Conservation (phyloP, 2,329 filamentous ascomycete genomes). For the Claviceps cyperi region DNA sequence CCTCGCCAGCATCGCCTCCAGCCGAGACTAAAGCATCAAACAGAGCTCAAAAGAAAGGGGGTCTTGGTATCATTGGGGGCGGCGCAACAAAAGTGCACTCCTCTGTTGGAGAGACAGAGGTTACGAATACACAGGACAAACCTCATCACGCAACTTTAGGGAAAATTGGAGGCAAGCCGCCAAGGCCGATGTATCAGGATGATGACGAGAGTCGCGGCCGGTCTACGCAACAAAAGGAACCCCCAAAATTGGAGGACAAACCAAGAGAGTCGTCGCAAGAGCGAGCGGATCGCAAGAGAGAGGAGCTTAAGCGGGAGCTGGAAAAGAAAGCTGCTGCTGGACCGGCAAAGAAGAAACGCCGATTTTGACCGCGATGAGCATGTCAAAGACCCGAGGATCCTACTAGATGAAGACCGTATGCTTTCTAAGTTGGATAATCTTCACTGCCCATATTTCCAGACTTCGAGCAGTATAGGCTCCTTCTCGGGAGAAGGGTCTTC, state of each 20-base stretch:
- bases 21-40: slow-evolving; percentile 8
- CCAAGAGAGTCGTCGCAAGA: slow-evolving; percentile 29
- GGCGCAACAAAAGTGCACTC: slow-evolving; percentile 10
- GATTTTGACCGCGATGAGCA: slow-evolving; percentile 24
- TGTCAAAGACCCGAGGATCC: background rate
- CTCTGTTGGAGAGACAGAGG: slow-evolving; percentile 1
- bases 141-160: slow-evolving; percentile 16
- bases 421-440: background rate
- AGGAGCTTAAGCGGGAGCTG: slow-evolving; percentile 36
- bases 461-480: background rate
- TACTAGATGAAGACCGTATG: background rate
- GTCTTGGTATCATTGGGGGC: slow-evolving; percentile 29
- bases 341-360: slow-evolving; percentile 41
- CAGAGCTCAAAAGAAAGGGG: slow-evolving; percentile 13
- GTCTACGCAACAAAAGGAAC: slow-evolving; percentile 9
- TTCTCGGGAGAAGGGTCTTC: background rate
- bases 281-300: slow-evolving; percentile 33
- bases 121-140: background rate
- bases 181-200: slow-evolving; percentile 8
- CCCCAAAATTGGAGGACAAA: slow-evolving; percentile 14
- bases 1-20: slow-evolving; percentile 11
- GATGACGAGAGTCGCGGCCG: slow-evolving; percentile 12
- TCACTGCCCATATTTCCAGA: background rate
- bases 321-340: slow-evolving; percentile 33
- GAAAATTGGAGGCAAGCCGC: slow-evolving; percentile 16